These are phyloP conservation scores for Kalanchoe fedtschenkoi DNA, from an alignment of 164 flowering plant species.

Conservation along the genomic window DNA sequence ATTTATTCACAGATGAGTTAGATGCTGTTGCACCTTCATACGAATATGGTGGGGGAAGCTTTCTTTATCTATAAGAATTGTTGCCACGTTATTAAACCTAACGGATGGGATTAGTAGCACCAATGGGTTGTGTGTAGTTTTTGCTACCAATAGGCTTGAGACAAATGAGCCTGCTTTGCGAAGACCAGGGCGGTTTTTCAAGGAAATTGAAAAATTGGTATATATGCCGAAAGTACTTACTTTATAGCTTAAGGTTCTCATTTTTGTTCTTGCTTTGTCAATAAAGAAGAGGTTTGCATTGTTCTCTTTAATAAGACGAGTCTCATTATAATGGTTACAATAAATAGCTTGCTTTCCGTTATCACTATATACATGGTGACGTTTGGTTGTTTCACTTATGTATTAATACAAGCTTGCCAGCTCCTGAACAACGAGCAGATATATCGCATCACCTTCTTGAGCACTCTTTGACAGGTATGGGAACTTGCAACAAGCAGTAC, in stretches of 20 bases:
- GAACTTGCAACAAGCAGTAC: conserved; percentile 58
- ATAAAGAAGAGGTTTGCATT: too few relatives aligned
- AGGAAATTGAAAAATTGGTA: conserved; percentile 94
- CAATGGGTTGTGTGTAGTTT: conserved; percentile 62
- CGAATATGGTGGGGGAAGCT: conserved; percentile 79
- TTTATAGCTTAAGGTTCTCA: too few relatives aligned
- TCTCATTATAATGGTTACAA: too few relatives aligned
- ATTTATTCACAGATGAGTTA: conserved; percentile 95
- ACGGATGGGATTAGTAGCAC: conserved; percentile 75
- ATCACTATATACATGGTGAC: not conserved
- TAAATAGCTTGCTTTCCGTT: too few relatives aligned
- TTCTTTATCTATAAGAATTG: conserved; percentile 80
- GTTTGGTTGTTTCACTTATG: not conserved
- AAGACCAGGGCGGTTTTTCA: conserved; percentile 85
- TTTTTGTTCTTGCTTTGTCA: too few relatives aligned
- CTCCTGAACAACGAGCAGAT: conserved; percentile 68
- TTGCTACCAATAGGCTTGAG: conserved; percentile 83
- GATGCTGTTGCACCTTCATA: conserved; percentile 98
- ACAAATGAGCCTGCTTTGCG: conserved; percentile 88
- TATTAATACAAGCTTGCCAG: conserved; percentile 74
- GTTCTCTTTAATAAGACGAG: too few relatives aligned
- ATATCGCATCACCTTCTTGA: conserved; percentile 50
- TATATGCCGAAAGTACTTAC: too few relatives aligned
- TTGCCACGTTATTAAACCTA: conserved; percentile 72
- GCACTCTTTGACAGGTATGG: conserved; percentile 51